Percentiles rank a stretch among this genome's conserved stretches.
Evolutionary conservation across 305 asterid genomes (phyloP).

Genomic region (Fraxinus xanthoxyloides): DNA sequence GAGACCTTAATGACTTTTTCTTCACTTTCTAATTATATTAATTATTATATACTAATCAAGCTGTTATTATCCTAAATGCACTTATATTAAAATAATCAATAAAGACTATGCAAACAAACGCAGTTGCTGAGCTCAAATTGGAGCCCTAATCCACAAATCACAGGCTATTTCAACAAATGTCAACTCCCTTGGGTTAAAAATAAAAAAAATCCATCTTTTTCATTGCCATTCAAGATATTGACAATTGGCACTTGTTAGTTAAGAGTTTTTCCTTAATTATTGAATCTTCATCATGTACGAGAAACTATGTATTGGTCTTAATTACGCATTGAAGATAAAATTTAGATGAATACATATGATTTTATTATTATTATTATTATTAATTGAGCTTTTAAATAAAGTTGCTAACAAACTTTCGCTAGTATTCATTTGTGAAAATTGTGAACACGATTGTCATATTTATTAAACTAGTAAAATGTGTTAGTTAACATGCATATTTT

Average conservation of each 20-base stretch:
- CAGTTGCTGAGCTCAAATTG: neutral
- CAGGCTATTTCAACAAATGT: neutral
- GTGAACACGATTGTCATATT: too few relatives aligned
- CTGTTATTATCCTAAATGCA: neutral
- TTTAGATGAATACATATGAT: too few relatives aligned
- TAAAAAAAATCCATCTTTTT: neutral
- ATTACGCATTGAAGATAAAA: too few relatives aligned
- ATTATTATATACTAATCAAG: neutral
- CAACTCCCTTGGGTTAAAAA: neutral
- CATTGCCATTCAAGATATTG: neutral
- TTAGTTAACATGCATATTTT: neutral
- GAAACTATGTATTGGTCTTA: too few relatives aligned
- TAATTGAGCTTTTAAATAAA: too few relatives aligned
- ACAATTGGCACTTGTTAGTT: neutral
- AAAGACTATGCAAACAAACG: neutral
- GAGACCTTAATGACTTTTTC: neutral
- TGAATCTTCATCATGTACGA: too few relatives aligned
- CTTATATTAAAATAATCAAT: neutral
- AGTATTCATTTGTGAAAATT: too few relatives aligned
- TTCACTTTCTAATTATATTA: too few relatives aligned
- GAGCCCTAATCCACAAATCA: neutral
- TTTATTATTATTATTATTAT: too few relatives aligned
- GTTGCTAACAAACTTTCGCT: too few relatives aligned
- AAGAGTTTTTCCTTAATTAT: neutral
- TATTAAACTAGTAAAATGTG: too few relatives aligned